Conservation (phyloP, 2,329 filamentous ascomycete genomes). For the Penicillium sp. region DNA sequence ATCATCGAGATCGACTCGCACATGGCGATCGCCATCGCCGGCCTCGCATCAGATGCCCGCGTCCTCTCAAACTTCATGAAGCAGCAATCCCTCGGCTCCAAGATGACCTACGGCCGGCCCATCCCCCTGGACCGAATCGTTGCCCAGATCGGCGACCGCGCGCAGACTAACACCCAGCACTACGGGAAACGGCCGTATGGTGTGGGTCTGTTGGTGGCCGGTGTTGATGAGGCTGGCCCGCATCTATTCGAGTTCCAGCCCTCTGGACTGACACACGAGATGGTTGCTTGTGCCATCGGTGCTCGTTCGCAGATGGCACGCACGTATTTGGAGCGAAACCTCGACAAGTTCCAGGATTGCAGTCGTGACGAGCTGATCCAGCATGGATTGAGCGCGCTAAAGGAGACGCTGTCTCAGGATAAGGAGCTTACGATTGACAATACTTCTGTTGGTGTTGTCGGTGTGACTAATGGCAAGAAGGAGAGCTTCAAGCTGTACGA, state of each 20-base stretch:
- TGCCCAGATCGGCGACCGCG: slow-evolving; percentile 85
- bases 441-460: slow-evolving; percentile 81
- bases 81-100: slow-evolving; percentile 90
- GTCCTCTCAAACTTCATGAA: slow-evolving; percentile 99
- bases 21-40: slow-evolving; percentile 88
- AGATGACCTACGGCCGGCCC: slow-evolving; percentile 88
- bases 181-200: slow-evolving; percentile 95
- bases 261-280: slow-evolving; percentile 90
- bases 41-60: slow-evolving; percentile 91
- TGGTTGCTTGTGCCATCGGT: slow-evolving; percentile 90
- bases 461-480: slow-evolving; percentile 50
- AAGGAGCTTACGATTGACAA: slow-evolving; percentile 97
- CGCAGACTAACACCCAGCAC: slow-evolving; percentile 94
- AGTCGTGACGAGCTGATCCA: slow-evolving; percentile 76
- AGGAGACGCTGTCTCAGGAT: slow-evolving; percentile 92
- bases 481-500: slow-evolving; percentile 88
- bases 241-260: slow-evolving; percentile 99
- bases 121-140: slow-evolving; percentile 86
- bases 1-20: slow-evolving; percentile 94
- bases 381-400: slow-evolving; percentile 82
- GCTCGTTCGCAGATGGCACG: slow-evolving; percentile 94
- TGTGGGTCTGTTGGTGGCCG: slow-evolving; percentile 82
- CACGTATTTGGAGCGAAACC: slow-evolving; percentile 87
- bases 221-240: slow-evolving; percentile 85
- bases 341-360: slow-evolving; percentile 70